phyloP scores from a whole-genome alignment of 768 basidiomycete genomes.

The Kondoa malvinella region DNA sequence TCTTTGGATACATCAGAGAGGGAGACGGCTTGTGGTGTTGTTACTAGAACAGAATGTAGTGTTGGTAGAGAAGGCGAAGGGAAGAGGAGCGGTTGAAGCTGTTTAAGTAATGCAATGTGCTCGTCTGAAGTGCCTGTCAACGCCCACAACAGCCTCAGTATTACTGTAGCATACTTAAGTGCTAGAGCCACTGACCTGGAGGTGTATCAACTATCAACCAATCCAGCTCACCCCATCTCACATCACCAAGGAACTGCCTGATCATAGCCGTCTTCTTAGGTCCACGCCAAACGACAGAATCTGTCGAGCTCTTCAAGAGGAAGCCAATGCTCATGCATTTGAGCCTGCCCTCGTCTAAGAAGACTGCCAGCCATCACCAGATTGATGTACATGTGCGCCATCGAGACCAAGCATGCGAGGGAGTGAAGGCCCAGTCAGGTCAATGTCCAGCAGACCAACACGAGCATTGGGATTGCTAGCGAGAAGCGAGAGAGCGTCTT shows the following conservation, averaged over 20 bases:
- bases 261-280: constrained; percentile 99
- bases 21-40: constrained; percentile 93
- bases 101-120: constrained; percentile 85
- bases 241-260: constrained; percentile 79
- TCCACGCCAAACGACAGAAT: constrained; percentile 94
- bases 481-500: constrained; percentile 70
- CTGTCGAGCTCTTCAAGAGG: constrained; percentile 68
- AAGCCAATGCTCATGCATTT: constrained; percentile 97
- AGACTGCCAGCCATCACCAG: constrained; percentile 96
- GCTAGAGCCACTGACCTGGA: constrained; percentile 48
- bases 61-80: constrained; percentile 33
- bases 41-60: constrained; percentile 74
- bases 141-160: too few relatives aligned
- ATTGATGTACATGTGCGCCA: constrained; percentile 74
- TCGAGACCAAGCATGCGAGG: constrained; percentile 90
- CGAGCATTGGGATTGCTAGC: constrained; percentile 47
- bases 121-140: constrained; percentile 90
- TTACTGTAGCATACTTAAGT: constrained; percentile 11
- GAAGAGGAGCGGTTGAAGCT: constrained; percentile 53
- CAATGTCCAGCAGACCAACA: constrained; percentile 96
- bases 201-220: constrained; percentile 90
- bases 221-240: constrained; percentile 86
- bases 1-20: constrained; percentile 91
- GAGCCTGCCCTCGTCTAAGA: constrained; percentile 49
- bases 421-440: constrained; percentile 96